Evolutionary conservation across 495 filamentous ascomycete species (phyloP), one percentile per base, ranked within the genome.

Genomic region (Talaromyces nanjingensis): DNA sequence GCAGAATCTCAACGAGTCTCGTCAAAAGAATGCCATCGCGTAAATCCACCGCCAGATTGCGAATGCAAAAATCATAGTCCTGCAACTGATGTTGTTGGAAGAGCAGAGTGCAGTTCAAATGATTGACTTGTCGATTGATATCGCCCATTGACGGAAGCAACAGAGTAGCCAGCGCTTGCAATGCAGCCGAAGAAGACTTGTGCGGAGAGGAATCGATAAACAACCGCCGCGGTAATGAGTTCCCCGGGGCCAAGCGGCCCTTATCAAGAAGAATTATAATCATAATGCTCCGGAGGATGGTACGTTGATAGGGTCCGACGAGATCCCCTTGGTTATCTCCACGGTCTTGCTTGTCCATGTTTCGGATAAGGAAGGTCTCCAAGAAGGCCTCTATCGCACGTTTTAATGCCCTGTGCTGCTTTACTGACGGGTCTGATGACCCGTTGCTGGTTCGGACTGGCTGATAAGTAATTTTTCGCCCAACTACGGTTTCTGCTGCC

Each of bases 31-130:
- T 75, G 3, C 87, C 87, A 70, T 90, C 84, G 59, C 87, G 79
- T 31, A 90, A 72, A 69, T 90, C 87, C 3, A 85, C 77, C 1
- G 87, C 87, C 24, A 90, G 74, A 67, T 89, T 89, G 7, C 73
- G 69, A 34, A 89, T 82, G 14, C 67, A 70, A 65, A 85, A 89
- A 2, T 78, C 73, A 66, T 83, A 86, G 66, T 90, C 87, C 61
- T 85, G 74, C 12, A 89, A 73, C 6, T 79, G 79, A 60, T 81
- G 76, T 68, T 90, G 87, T 7, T 76, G 71, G 64, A 83, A 78
- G 9, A 69, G 65, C 7, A 87, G 63, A n/a, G 76, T 74, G 70
- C 84, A 89, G 57, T 82, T 79, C 18, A 89, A 69, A 68, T 87
- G 85, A 9, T 74, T 70, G 8, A 90, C 68, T 14, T 79, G 72